Evolutionary conservation across 2,329 filamentous ascomycete species (phyloP).

Genomic region (Neonectria neomacrospora): DNA sequence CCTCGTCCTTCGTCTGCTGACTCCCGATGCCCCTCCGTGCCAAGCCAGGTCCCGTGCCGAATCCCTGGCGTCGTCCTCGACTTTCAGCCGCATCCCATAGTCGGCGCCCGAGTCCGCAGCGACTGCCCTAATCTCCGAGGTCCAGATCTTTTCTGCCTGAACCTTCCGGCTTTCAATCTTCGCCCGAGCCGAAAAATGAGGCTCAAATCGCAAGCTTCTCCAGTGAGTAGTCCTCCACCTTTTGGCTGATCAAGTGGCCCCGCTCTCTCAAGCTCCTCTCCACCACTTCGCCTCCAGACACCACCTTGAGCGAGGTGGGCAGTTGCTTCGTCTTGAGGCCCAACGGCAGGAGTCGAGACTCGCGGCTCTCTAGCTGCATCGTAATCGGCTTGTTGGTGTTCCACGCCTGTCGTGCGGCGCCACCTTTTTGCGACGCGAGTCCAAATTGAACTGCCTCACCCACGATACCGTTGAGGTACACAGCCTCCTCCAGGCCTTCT

Average conservation of each 20-base stretch:
- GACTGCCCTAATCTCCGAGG: conserved; percentile 12
- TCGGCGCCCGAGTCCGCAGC: conserved; percentile 1
- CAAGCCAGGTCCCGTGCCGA: conserved; percentile 12
- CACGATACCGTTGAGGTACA: conserved; percentile 71
- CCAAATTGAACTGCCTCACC: conserved; percentile 74
- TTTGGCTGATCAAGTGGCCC: conserved; percentile 80
- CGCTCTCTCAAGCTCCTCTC: conserved; percentile 77
- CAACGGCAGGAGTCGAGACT: conserved; percentile 71
- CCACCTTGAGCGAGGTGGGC: conserved; percentile 67
- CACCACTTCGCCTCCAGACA: conserved; percentile 76
- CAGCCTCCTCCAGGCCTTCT: conserved; percentile 76
- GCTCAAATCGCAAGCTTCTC: conserved; percentile 77
- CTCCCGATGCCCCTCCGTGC: conserved; percentile 1
- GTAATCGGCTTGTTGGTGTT: conserved; percentile 57
- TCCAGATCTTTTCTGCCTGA: conserved; percentile 1
- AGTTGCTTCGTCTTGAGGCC: conserved; percentile 72
- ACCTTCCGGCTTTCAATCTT: conserved; percentile 8
- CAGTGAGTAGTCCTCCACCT: conserved; percentile 83
- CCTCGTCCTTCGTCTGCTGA: conserved; percentile 19
- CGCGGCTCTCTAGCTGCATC: conserved; percentile 54
- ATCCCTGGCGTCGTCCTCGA: conserved; percentile 9
- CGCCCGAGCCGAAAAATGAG: conserved; percentile 11
- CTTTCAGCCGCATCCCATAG: conserved; percentile 28
- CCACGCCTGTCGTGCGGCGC: conserved; percentile 43
- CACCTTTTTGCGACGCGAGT: conserved; percentile 51